Evolutionary conservation across 108 stramenopile species (phyloP), one percentile per base, ranked within the genome.

Genomic region (Skeletonema tropicum): DNA sequence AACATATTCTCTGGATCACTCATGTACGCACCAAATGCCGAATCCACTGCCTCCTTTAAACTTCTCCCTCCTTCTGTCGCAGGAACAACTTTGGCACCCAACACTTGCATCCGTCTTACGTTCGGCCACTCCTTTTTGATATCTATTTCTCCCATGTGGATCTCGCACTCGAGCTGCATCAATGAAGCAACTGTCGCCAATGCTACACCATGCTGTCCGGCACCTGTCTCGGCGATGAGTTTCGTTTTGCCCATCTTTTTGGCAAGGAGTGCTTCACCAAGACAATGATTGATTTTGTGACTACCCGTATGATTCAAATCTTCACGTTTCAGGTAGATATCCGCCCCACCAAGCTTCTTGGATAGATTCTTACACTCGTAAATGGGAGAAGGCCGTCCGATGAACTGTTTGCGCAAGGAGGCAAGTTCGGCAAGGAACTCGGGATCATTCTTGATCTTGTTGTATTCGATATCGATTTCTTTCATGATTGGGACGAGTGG

Each of bases 151-250:
- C 96, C 97, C 96, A 97, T 97, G 88, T 97, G 97, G 32, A 97
- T 89, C 57, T 86, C 89, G 64, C 95, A 96, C 46, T 97, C 94
- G 62, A 97, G 74, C 63, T 90, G 89, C 17, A 97, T 74, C 70
- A 90, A 89, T 5, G 94, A 91, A 73, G 96, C 97, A 3, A 94
- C 94, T 25, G 96, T 95, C 32, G 97, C 97, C 13, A 94, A 91
- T 29, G 97, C 97, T 25, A 97, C 97, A 33, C 97, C 97, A 76
- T 97, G 96, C 82, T 97, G 97, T 23, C 97, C 97, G n/a, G 97
- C 96, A 35, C 96, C 97, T 17, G 97, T 97, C 81, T 97, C 97
- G 57, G 97, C 97, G 77, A 97, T 97, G 79, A 97, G 91, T 60
- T 96, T 90, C 32, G 83, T 79, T 79, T 97, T 97, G 19, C 96